Evolutionary conservation across 495 filamentous ascomycete genomes (phyloP).

Genomic region (Aspergillus cavernicola): DNA sequence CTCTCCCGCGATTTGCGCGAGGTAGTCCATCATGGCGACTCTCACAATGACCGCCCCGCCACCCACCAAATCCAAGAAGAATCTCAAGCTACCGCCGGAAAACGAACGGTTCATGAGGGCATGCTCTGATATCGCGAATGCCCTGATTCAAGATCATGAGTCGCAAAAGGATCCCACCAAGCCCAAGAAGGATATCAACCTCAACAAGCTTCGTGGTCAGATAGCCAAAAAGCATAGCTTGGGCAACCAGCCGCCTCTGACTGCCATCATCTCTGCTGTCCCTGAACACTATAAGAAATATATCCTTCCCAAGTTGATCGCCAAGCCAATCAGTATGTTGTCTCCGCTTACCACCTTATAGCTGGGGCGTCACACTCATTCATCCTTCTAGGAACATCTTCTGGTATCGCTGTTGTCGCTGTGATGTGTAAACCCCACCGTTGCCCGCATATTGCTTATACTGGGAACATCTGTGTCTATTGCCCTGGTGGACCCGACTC

Average conservation of each 20-base stretch:
- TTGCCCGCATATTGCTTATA: conserved; percentile 96
- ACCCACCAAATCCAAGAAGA: conserved; percentile 56
- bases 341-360: neutral
- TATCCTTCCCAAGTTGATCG: conserved; percentile 89
- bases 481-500: conserved; percentile 96
- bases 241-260: conserved; percentile 80
- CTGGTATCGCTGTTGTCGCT: conserved; percentile 97
- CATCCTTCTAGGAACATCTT: conserved; percentile 74
- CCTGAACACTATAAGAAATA: conserved; percentile 99
- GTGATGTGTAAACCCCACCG: conserved; percentile 99
- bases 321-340: conserved; percentile 84
- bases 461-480: conserved; percentile 98
- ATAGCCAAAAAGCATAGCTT: conserved; percentile 89
- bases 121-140: conserved; percentile 91
- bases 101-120: conserved; percentile 90
- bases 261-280: conserved; percentile 94
- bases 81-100: conserved; percentile 75
- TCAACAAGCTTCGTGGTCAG: conserved; percentile 83
- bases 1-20: neutral
- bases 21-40: conserved; percentile 51
- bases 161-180: conserved; percentile 64
- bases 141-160: conserved; percentile 91
- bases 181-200: conserved; percentile 81
- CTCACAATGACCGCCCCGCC: conserved; percentile 57
- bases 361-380: too few species aligned